These are phyloP conservation scores for Eremochloa ophiuroides DNA, from an alignment of 176 grass and related monocot species.

Conservation along the genomic window DNA sequence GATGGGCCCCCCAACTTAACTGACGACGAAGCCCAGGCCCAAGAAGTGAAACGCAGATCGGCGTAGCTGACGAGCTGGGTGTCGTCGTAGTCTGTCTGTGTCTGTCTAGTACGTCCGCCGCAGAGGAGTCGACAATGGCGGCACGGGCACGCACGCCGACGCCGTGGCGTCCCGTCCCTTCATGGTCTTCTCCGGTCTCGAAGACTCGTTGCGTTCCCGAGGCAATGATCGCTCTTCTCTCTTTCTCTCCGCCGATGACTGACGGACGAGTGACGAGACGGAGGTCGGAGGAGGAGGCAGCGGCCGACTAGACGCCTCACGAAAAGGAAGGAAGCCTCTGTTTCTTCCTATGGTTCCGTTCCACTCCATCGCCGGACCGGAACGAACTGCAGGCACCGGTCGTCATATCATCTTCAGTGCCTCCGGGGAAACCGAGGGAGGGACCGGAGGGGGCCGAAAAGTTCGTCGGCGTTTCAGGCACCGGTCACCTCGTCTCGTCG, in stretches of 20 bases:
- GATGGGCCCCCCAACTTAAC: background rate
- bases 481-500: background rate
- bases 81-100: too few species aligned
- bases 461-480: constrained; percentile 6
- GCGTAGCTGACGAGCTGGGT: too few species aligned
- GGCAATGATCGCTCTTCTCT: background rate
- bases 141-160: background rate
- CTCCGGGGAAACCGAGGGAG: background rate
- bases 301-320: background rate
- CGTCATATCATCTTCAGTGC: background rate
- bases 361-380: background rate
- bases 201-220: too few species aligned
- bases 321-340: background rate
- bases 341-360: background rate
- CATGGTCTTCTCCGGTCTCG: background rate
- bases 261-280: background rate
- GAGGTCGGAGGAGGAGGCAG: too few species aligned
- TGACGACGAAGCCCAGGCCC: too few species aligned
- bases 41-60: too few species aligned
- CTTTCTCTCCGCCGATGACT: background rate
- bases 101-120: too few species aligned
- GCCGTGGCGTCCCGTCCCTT: too few species aligned
- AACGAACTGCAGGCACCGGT: background rate
- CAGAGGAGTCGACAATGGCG: too few species aligned
- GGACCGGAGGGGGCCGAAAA: too few species aligned